Conservation (phyloP, 345 rosid genomes). For the Syzygium aqueum region DNA sequence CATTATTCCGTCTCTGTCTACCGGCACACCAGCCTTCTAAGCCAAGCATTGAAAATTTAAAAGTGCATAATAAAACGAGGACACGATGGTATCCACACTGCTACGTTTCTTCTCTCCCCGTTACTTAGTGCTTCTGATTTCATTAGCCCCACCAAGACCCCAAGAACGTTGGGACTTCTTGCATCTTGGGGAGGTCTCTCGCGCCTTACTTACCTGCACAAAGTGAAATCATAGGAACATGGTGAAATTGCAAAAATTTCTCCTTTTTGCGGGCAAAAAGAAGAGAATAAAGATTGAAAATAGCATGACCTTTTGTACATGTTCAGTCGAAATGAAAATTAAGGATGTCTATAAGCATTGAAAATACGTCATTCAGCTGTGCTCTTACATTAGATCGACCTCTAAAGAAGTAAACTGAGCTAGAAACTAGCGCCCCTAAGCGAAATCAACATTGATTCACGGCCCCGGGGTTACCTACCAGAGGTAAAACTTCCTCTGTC, state of each 20-base stretch:
- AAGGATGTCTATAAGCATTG: not conserved
- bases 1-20: not conserved
- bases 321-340: not conserved
- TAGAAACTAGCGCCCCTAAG: not conserved
- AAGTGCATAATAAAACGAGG: not conserved
- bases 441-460: not conserved
- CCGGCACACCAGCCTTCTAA: not conserved
- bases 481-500: not conserved
- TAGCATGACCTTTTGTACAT: not conserved
- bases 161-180: not conserved
- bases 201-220: slow-evolving; percentile 2
- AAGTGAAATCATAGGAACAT: not conserved
- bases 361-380: not conserved
- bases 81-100: not conserved
- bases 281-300: not conserved
- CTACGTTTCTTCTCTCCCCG: not conserved
- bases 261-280: not conserved
- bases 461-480: not conserved
- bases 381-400: not conserved
- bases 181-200: not conserved
- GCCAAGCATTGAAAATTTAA: not conserved
- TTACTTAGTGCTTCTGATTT: not conserved
- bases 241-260: not conserved
- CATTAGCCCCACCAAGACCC: not conserved
- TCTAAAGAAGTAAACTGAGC: not conserved